Evolutionary conservation across 2,329 filamentous ascomycete genomes (phyloP), one percentile per base, ranked within the genome.

Genomic region (Colletotrichum brevisporum): DNA sequence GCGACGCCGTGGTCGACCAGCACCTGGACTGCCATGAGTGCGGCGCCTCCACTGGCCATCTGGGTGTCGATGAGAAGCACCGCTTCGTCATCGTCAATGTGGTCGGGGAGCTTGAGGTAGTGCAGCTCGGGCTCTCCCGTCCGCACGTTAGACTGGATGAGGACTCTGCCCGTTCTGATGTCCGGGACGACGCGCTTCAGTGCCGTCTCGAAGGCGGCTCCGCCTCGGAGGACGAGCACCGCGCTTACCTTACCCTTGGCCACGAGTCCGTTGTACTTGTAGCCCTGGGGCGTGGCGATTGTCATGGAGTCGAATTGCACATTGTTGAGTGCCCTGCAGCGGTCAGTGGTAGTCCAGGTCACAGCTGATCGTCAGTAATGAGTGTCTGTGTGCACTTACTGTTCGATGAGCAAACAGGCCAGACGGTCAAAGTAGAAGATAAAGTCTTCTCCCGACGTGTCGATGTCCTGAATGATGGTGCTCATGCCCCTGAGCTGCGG

Each of bases 401-500:
- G 84, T 79, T 98, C 95, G 54, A 98, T 89, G 27, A 98, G 85
- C 60, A 98, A 84, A n/a, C 92, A 90, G 2, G 93, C 90, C 45
- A 98, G 84, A 45, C 96, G 89, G 80, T 99, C 94, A 79, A 98
- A 98, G 81, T 98, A 98, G 81, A 98, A 98, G 71, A 97, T 94
- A 78, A 98, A 98, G 74, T 98, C 95, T 77, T 97, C 95, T 50
- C 93, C 88, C 6, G 88, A 84, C 0, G 94, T 95, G 55, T 90
- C 87, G 18, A 93, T 91, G 74, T 96, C 88, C 76, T 97, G 92
- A 48, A 99, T 89, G 65, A 98, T 92, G 0, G 95, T 98, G 78
- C 94, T 95, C 88, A 99, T 97, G 54, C 91, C 95, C 65, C 86
- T 87, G 63, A 98, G 86, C 79, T 99, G 96, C 9, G 91, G 88